phyloP scores from a whole-genome alignment of 1,284 basidiomycete genomes.

The Rhizopogon hawkerae region DNA sequence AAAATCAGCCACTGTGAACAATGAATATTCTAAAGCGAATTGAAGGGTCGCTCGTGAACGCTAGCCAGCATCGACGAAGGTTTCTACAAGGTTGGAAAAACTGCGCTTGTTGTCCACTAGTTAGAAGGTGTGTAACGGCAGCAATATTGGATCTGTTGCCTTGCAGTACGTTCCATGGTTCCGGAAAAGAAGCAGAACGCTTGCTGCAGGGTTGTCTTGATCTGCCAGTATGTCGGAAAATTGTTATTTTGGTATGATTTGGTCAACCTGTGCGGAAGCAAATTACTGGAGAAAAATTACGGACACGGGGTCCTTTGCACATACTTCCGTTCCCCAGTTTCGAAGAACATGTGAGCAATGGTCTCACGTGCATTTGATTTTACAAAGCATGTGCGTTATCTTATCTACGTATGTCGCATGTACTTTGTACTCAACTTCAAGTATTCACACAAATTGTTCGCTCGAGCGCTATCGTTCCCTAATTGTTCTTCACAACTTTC shows the following conservation, averaged over 20 bases:
- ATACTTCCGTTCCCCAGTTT: neutral
- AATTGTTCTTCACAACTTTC: neutral
- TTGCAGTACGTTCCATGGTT: neutral
- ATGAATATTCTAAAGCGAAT: neutral
- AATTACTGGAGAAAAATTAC: neutral
- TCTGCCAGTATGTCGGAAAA: neutral
- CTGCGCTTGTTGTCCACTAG: neutral
- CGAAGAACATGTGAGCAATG: neutral
- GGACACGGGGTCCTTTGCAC: neutral
- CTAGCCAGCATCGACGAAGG: neutral
- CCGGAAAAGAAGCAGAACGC: neutral
- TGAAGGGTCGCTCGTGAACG: neutral
- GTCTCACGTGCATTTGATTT: slow-evolving; percentile 2
- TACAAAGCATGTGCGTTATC: slow-evolving; percentile 15
- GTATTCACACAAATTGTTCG: neutral
- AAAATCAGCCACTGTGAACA: too few species aligned
- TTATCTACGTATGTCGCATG: slow-evolving; percentile 13
- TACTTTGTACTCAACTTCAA: neutral
- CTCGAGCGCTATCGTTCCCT: neutral
- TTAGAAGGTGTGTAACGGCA: neutral
- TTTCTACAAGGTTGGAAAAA: too few species aligned
- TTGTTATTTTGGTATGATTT: neutral
- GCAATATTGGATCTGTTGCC: neutral
- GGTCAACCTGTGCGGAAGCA: neutral
- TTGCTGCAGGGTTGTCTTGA: too few species aligned